Evolutionary conservation across 1,139 yeast species (phyloP).

Genomic region (Taiozyma onychis): DNA sequence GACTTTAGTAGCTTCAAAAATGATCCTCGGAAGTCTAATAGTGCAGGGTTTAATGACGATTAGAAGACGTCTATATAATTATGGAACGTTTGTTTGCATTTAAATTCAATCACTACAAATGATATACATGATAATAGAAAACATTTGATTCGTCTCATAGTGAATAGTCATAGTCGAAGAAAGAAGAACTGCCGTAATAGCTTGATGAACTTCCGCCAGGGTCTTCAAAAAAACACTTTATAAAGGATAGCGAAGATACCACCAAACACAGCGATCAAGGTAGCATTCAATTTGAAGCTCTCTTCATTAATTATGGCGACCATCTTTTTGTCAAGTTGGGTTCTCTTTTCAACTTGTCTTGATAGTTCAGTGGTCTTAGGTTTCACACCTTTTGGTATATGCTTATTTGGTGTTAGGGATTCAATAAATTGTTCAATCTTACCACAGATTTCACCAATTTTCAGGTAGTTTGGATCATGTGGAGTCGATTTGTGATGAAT

Average conservation of each 20-base stretch:
- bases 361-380: slow-evolving; percentile 35
- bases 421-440: slow-evolving; percentile 85
- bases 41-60: neutral
- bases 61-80: neutral
- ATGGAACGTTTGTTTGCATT: neutral
- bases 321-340: slow-evolving; percentile 25
- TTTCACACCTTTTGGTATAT: slow-evolving; percentile 38
- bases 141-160: neutral
- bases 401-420: slow-evolving; percentile 51
- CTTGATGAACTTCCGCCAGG: neutral
- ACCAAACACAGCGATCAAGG: slow-evolving; percentile 7
- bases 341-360: slow-evolving; percentile 32
- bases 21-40: neutral
- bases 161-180: no score
- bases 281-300: slow-evolving; percentile 22
- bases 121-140: neutral
- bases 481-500: slow-evolving; percentile 80
- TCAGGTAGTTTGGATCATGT: slow-evolving; percentile 80
- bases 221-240: neutral
- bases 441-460: slow-evolving; percentile 80
- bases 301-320: slow-evolving; percentile 24
- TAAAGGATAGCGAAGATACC: neutral
- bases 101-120: no score
- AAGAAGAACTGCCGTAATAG: neutral
- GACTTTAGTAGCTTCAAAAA: slow-evolving; percentile 12